Evolutionary conservation across 352 stramenopile species (phyloP).

Genomic region (Peronospora destructor): DNA sequence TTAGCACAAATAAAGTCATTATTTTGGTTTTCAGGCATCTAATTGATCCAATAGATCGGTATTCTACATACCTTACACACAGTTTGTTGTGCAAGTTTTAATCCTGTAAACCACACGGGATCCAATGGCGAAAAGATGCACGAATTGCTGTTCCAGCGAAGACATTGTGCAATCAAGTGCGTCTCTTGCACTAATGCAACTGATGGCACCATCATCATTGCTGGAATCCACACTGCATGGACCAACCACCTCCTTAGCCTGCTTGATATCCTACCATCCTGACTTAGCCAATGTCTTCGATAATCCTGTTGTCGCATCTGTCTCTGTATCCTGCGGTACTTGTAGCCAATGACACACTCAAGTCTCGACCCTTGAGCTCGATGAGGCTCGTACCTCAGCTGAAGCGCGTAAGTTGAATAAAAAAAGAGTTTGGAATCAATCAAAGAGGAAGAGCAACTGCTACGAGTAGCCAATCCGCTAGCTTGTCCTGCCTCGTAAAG

Average conservation of each 20-base stretch:
- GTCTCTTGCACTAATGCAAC: constrained; percentile 46
- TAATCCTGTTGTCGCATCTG: background rate
- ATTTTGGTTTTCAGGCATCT: background rate
- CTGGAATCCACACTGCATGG: constrained; percentile 6
- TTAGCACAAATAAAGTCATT: background rate
- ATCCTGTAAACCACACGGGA: constrained; percentile 35
- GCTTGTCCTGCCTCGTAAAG: background rate
- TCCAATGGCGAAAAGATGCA: constrained; percentile 50
- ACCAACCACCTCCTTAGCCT: constrained; percentile 11
- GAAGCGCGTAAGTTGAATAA: background rate
- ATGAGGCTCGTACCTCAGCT: background rate
- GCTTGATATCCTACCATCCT: constrained; percentile 9
- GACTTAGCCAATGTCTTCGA: background rate
- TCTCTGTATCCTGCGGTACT: background rate
- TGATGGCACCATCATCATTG: background rate
- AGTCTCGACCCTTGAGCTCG: background rate
- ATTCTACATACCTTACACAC: constrained; percentile 55
- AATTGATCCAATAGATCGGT: background rate
- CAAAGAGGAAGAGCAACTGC: background rate
- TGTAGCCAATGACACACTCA: background rate
- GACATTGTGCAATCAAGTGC: constrained; percentile 55
- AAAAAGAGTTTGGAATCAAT: background rate
- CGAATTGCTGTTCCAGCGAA: constrained; percentile 39
- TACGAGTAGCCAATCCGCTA: background rate
- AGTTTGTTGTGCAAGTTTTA: constrained; percentile 52